Evolutionary conservation across 2,329 filamentous ascomycete species (phyloP).

Genomic region (Aspergillus sp.): DNA sequence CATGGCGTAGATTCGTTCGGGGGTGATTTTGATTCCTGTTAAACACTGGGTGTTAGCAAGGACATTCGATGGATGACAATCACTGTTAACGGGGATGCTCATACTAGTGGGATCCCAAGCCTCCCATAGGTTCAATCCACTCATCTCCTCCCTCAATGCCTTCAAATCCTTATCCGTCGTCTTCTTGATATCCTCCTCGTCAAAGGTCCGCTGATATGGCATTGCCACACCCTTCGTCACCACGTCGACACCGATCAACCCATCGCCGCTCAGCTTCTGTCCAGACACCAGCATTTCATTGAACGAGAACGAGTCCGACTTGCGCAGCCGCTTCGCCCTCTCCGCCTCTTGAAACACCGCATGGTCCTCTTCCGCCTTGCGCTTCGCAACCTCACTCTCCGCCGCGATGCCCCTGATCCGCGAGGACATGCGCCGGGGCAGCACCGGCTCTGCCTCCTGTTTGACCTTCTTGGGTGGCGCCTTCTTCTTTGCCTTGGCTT

Average conservation of each 20-base stretch:
- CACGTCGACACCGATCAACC: slow-evolving; percentile 63
- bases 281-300: slow-evolving; percentile 78
- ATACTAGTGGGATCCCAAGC: slow-evolving; percentile 76
- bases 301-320: slow-evolving; percentile 69
- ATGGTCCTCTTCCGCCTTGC: slow-evolving; percentile 66
- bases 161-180: slow-evolving; percentile 76
- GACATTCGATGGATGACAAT: no score
- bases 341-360: slow-evolving; percentile 58
- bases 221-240: slow-evolving; percentile 66
- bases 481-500: slow-evolving; percentile 50
- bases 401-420: slow-evolving; percentile 63
- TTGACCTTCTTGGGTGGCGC: slow-evolving; percentile 59
- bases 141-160: slow-evolving; percentile 73
- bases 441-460: slow-evolving; percentile 55
- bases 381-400: slow-evolving; percentile 66
- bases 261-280: slow-evolving; percentile 66
- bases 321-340: slow-evolving; percentile 61
- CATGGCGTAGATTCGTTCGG: slow-evolving; percentile 82
- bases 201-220: slow-evolving; percentile 82
- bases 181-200: slow-evolving; percentile 75
- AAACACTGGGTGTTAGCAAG: slow-evolving; percentile 3
- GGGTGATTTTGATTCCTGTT: slow-evolving; percentile 83
- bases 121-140: slow-evolving; percentile 74
- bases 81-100: slow-evolving; percentile 22
- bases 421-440: slow-evolving; percentile 61